Evolutionary conservation across 202 grass and related monocot genomes (phyloP), one percentile per base, ranked within the genome.

Genomic region (Elaeis oleifera): DNA sequence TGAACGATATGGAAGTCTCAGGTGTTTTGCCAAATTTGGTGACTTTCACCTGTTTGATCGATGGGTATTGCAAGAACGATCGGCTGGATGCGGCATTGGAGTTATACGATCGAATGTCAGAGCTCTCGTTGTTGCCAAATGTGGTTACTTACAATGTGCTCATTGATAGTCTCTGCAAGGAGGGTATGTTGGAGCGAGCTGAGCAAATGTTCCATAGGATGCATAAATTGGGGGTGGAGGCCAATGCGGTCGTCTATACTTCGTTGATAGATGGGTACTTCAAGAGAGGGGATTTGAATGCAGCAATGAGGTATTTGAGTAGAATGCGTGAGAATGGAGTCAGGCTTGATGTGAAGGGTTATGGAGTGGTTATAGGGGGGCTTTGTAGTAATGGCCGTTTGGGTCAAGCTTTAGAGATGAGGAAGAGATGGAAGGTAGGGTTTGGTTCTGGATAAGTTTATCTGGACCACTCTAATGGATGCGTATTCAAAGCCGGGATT

Each of bases 331-430:
- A 56, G 22, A 13, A 5, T 9, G 20, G 54, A 56, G 0, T 44
- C 36, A 44, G 11, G 11, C 36, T 44, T 44, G 64, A 53, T 9
- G 29, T 67, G 26, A 53, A 53, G 18, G 50, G 50, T 29, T 29
- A 50, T 36, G 64, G 64, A 14, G 27, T 54, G 24, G 51, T 67
- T 67, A 55, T 67, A 31, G 54, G 24, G 17, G 64, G 64, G 31
- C 51, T 67, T 67, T 67, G 64, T 52, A 29, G 17, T 16, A 67
- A 67, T 16, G 64, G 51, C 15, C 24, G 24, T 21, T 67, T 67
- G 64, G 50, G 53, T 53, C 17, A 23, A 67, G 64, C 64, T 29
- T 29, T 31, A 32, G 23, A 54, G 22, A 28, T 32, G 64, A 67
- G n/a, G 50, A 53, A 19, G 50, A 67, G 64, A 67, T 67, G 64